These are phyloP conservation scores for Boletales sp. DNA, from an alignment of 768 basidiomycete genomes.

Conservation along the genomic window DNA sequence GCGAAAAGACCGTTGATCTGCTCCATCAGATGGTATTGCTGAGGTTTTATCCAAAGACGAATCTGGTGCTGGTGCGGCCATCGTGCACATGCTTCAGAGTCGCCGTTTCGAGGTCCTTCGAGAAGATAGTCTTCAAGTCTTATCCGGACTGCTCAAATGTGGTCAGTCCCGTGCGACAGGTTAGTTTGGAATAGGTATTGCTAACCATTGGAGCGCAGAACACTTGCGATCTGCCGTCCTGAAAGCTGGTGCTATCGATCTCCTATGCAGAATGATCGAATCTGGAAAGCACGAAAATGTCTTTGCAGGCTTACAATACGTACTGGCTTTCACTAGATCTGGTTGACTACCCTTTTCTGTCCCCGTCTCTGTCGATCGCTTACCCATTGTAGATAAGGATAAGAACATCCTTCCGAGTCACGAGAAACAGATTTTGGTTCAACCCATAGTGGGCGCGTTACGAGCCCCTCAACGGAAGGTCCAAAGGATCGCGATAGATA, in stretches of 20 bases:
- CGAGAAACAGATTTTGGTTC: constrained; percentile 9
- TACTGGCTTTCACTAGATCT: constrained; percentile 16
- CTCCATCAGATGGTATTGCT: constrained; percentile 16
- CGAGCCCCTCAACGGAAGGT: constrained; percentile 12
- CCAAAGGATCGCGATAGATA: constrained; percentile 14
- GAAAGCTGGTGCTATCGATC: constrained; percentile 9
- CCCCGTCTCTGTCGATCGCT: not conserved
- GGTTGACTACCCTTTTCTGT: constrained; percentile 7
- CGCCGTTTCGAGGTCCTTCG: constrained; percentile 28
- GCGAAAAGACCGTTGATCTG: not conserved
- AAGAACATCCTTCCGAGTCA: not conserved
- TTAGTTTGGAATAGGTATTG: no score
- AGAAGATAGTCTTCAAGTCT: constrained; percentile 23
- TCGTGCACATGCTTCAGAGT: constrained; percentile 21
- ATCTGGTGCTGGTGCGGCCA: not conserved
- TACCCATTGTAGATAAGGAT: constrained; percentile 3
- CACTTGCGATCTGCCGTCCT: constrained; percentile 14
- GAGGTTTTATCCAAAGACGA: constrained; percentile 3
- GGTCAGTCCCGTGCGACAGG: constrained; percentile 9
- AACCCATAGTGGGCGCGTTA: constrained; percentile 13
- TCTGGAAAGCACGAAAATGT: constrained; percentile 1
- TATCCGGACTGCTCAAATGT: constrained; percentile 15
- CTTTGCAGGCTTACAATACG: constrained; percentile 22
- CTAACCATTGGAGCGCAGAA: constrained; percentile 6
- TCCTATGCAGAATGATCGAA: constrained; percentile 15